Evolutionary conservation across 2,329 filamentous ascomycete species (phyloP).

Genomic region (Aspergillus piperis): DNA sequence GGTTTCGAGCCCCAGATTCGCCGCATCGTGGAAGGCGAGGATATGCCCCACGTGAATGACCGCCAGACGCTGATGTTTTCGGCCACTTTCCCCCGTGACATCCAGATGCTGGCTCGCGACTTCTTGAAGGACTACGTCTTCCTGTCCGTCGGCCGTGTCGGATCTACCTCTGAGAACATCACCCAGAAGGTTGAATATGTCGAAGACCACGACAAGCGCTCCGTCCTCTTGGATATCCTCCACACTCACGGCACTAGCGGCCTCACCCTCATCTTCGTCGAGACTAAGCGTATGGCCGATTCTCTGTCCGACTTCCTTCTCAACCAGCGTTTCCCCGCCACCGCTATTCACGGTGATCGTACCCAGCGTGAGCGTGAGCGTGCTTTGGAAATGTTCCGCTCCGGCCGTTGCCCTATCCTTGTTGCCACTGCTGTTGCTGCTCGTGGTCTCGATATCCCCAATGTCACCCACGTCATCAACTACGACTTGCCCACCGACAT

Average conservation of each 20-base stretch:
- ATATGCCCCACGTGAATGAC: constrained; percentile 81
- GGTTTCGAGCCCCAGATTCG: constrained; percentile 99
- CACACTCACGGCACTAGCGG: constrained; percentile 83
- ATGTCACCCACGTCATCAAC: constrained; percentile 97
- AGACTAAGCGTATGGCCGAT: constrained; percentile 99
- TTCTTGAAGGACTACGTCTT: constrained; percentile 99
- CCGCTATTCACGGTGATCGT: constrained; percentile 97
- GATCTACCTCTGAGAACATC: constrained; percentile 99
- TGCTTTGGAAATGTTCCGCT: constrained; percentile 96
- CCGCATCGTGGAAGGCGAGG: constrained; percentile 95
- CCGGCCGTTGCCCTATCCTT: constrained; percentile 89
- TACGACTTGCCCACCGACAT: constrained; percentile 99
- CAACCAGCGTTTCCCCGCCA: constrained; percentile 97
- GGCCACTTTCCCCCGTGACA: constrained; percentile 97
- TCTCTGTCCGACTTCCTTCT: constrained; percentile 96
- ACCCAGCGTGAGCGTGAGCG: constrained; percentile 99
- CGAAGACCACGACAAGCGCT: constrained; percentile 96
- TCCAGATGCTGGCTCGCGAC: constrained; percentile 97
- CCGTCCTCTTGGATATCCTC: constrained; percentile 93
- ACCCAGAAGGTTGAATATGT: constrained; percentile 99
- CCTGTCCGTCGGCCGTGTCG: constrained; percentile 96
- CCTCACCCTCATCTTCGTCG: constrained; percentile 95
- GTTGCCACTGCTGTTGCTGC: constrained; percentile 97
- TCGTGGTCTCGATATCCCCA: constrained; percentile 87
- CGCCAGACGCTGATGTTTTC: constrained; percentile 99